phyloP scores from a whole-genome alignment of 192 early-diverging fungal species.

The Chytriomyces sp. region DNA sequence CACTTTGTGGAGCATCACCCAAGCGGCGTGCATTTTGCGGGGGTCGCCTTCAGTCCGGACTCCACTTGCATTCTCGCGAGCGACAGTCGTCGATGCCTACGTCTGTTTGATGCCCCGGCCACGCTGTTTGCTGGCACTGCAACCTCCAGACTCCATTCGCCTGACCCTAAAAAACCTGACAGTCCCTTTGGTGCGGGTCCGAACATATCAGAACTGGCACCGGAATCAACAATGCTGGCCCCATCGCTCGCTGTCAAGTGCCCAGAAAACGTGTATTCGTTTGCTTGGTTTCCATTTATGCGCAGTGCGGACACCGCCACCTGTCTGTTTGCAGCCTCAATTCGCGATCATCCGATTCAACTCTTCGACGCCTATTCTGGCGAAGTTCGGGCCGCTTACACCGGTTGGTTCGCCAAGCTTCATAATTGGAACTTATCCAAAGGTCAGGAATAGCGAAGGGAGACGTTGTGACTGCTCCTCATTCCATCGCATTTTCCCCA shows the following conservation, averaged over 20 bases:
- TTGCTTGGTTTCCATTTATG: conserved; percentile 13
- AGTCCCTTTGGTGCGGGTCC: too few species aligned
- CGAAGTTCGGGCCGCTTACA: conserved; percentile 2
- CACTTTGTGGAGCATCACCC: too few species aligned
- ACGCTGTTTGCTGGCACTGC: neutral
- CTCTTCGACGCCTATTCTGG: conserved; percentile 15
- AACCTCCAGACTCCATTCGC: too few species aligned
- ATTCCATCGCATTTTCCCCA: neutral
- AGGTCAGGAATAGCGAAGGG: conserved; percentile 4
- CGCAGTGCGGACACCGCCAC: neutral
- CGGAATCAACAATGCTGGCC: neutral
- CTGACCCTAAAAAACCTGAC: too few species aligned
- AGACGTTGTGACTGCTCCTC: conserved; percentile 17
- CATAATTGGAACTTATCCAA: too few species aligned
- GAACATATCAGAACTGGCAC: neutral
- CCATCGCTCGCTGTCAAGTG: neutral
- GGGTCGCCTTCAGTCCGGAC: too few species aligned
- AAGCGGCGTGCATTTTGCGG: too few species aligned
- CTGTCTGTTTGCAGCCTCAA: neutral
- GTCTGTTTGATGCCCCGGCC: conserved; percentile 1
- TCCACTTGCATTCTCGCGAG: neutral
- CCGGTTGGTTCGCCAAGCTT: conserved; percentile 12
- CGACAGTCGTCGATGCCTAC: neutral
- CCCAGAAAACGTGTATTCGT: neutral
- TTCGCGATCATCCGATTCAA: conserved; percentile 3